Evolutionary conservation across 768 basidiomycete species (phyloP).

Genomic region (Tylopilus intermedius): DNA sequence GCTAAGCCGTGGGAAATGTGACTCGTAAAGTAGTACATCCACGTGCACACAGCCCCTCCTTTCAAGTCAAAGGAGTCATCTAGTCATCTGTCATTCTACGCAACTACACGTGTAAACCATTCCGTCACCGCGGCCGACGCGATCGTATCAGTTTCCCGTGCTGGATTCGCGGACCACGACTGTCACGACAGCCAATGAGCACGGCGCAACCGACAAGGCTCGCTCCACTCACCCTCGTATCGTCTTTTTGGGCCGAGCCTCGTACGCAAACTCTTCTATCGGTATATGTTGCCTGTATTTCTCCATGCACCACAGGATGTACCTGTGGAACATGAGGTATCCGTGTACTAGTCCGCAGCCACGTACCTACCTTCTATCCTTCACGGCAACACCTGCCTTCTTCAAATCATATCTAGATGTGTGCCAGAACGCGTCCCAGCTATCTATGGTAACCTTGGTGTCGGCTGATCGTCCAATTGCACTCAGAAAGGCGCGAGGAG

Average conservation of each 20-base stretch:
- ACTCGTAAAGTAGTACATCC: slow-evolving; percentile 23
- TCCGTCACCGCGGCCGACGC: slow-evolving; percentile 36
- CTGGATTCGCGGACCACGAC: slow-evolving; percentile 73
- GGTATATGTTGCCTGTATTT: slow-evolving; percentile 61
- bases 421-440: slow-evolving; percentile 75
- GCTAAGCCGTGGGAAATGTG: slow-evolving; percentile 28
- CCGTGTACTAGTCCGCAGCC: not conserved
- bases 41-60: slow-evolving; percentile 21
- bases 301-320: slow-evolving; percentile 82
- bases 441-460: slow-evolving; percentile 56
- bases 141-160: slow-evolving; percentile 73
- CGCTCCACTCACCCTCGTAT: slow-evolving; percentile 62
- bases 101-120: slow-evolving; percentile 4
- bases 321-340: slow-evolving; percentile 40
- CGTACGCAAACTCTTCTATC: slow-evolving; percentile 59
- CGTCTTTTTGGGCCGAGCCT: slow-evolving; percentile 65
- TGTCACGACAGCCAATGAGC: slow-evolving; percentile 20
- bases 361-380: slow-evolving; percentile 61
- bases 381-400: slow-evolving; percentile 58
- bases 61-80: slow-evolving; percentile 4
- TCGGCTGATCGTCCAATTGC: slow-evolving; percentile 68
- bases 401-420: slow-evolving; percentile 53
- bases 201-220: not conserved
- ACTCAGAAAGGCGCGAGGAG: slow-evolving; percentile 62
- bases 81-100: slow-evolving; percentile 10